Evolutionary conservation across 2,329 filamentous ascomycete genomes (phyloP), one percentile per base, ranked within the genome.

Genomic region (Ophiostoma perfectum): DNA sequence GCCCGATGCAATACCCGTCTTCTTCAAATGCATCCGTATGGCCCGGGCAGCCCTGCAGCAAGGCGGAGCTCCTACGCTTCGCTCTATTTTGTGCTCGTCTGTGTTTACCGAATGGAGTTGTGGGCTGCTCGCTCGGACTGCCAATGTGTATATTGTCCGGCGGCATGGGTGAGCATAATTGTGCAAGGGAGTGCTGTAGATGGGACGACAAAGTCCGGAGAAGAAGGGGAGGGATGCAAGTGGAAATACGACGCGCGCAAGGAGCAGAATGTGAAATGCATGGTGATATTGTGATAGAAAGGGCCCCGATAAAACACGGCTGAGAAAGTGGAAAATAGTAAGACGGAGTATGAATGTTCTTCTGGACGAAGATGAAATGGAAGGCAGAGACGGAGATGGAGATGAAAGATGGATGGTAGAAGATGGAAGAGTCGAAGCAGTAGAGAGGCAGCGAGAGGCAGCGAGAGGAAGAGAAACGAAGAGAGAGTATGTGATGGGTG

Each of bases 241-340:
- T 62, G 16, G 58, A 62, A 62, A 62, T 62, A 62, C 38, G 38
- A 62, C 58, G 36, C 38, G 58, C 18, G 58, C 58, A 60, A 60
- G 27, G n/a, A 55, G 49, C 5, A 52, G n/a, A 14, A 11, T 39
- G n/a, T 62, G 55, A 27, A 60, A 36, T 36, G 55, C 11, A 12
- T 38, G 27, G 55, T 41, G 58, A 62, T 41, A 41, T 41, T 62
- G 38, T 38, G 58, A 41, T 41, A 14, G 27, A 18, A 58, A 41
- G 58, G 12, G 58, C 58, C 38, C 58, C 58, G 14, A 62, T 62
- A 62, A 44, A 63, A 63, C 60, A 42, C 39, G 60, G 60, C 39
- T 42, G 39, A 62, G 38, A 16, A 18, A 42, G 39, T 63, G 12
- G 36, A 62, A 55, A 62, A 55, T n/a, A 55, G n/a, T 16, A 55